These are phyloP conservation scores for Populus nigra DNA, from an alignment of 345 rosid genomes.

Conservation along the genomic window DNA sequence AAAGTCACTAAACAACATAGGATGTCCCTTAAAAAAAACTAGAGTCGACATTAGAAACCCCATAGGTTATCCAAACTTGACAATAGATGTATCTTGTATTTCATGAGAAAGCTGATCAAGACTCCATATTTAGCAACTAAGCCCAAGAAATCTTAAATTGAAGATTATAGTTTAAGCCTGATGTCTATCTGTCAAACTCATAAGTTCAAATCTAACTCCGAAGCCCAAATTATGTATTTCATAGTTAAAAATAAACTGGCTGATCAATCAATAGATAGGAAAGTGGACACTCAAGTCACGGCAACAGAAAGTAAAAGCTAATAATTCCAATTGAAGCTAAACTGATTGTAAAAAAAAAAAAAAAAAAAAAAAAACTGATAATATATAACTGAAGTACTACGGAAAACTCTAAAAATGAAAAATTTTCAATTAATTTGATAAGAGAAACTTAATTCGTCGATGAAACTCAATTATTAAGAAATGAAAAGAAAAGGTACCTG, in stretches of 20 bases:
- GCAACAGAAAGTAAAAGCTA: background rate
- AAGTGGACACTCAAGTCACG: background rate
- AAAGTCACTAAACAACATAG: background rate
- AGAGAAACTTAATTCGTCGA: background rate
- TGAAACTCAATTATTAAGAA: background rate
- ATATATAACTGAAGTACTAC: background rate
- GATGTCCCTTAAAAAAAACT: background rate
- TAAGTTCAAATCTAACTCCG: background rate
- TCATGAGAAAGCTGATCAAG: background rate
- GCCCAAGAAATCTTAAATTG: background rate
- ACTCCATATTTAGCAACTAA: background rate
- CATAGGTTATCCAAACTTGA: too few species aligned
- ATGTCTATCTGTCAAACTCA: background rate
- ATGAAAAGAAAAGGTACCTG: conserved; percentile 9
- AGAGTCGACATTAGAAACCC: too few species aligned
- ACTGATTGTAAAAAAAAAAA: too few species aligned
- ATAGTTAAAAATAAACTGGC: too few species aligned
- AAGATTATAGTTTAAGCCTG: background rate
- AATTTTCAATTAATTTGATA: too few species aligned
- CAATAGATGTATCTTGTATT: too few species aligned
- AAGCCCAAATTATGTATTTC: too few species aligned
- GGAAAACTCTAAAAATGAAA: too few species aligned
- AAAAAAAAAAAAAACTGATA: background rate
- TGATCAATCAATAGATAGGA: background rate
- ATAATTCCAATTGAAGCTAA: background rate